These are phyloP conservation scores for Neurospora tetraspora DNA, from an alignment of 495 filamentous ascomycete species.

Conservation along the genomic window DNA sequence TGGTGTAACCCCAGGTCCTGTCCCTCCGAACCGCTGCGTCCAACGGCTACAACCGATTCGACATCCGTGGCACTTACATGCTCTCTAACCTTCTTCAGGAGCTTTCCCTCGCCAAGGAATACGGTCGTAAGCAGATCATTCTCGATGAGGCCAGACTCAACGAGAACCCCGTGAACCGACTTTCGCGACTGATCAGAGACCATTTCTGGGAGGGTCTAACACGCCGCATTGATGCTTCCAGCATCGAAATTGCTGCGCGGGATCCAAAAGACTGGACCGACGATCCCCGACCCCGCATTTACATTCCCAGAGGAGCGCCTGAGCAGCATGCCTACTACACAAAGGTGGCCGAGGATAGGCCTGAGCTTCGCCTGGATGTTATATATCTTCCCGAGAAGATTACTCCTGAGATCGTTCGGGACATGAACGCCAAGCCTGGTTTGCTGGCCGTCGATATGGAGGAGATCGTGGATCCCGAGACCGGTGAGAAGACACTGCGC, in stretches of 20 bases:
- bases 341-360: conserved; percentile 59
- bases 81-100: conserved; percentile 92
- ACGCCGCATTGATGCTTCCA: conserved; percentile 75
- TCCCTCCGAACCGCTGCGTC: conserved; percentile 79
- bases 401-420: conserved; percentile 59
- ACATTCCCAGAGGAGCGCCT: conserved; percentile 73
- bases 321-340: conserved; percentile 85
- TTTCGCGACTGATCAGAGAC: conserved; percentile 74
- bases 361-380: conserved; percentile 80
- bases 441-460: conserved; percentile 87
- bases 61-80: conserved; percentile 90
- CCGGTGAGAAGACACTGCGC: conserved; percentile 53
- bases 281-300: conserved; percentile 83
- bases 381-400: conserved; percentile 60
- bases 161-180: conserved; percentile 83
- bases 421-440: conserved; percentile 76
- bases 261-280: conserved; percentile 90
- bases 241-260: conserved; percentile 71
- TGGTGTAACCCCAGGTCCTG: conserved; percentile 44
- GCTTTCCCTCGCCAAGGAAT: conserved; percentile 77
- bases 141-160: conserved; percentile 80
- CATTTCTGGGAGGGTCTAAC: conserved; percentile 88
- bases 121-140: conserved; percentile 71
- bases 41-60: conserved; percentile 69
- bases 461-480: conserved; percentile 49